Conservation (phyloP, 1,284 basidiomycete species). For the Ganoderma lingzhi region DNA sequence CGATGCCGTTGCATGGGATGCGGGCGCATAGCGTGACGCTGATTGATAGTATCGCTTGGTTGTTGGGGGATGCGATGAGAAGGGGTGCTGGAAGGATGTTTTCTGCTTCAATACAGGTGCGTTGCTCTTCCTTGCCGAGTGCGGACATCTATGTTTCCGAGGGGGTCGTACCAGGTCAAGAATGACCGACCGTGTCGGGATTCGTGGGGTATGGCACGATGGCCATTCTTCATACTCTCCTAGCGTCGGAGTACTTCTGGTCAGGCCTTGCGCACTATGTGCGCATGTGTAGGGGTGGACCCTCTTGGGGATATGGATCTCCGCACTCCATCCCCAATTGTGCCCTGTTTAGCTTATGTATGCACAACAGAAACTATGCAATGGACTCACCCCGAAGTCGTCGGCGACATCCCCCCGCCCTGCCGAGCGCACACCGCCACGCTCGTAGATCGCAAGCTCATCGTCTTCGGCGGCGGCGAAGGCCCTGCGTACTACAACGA, state of each 20-base stretch:
- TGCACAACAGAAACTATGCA: conserved; percentile 80
- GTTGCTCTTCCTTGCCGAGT: conserved; percentile 33
- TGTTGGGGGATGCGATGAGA: conserved; percentile 92
- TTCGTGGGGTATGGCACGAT: not conserved
- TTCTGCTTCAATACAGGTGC: conserved; percentile 88
- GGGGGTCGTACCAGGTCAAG: not conserved
- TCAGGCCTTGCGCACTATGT: not conserved
- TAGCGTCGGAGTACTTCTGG: not conserved
- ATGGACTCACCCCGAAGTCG: conserved; percentile 82
- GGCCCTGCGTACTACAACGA: conserved; percentile 80
- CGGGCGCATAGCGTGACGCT: conserved; percentile 88
- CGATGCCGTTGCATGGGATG: conserved; percentile 76
- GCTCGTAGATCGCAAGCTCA: conserved; percentile 81
- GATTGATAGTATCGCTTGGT: conserved; percentile 84
- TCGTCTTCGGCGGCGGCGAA: conserved; percentile 89
- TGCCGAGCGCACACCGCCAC: conserved; percentile 91
- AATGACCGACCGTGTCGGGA: not conserved
- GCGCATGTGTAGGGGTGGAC: not conserved
- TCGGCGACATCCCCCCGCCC: conserved; percentile 81
- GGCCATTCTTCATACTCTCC: not conserved
- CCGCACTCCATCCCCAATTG: not conserved
- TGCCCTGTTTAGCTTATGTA: not conserved
- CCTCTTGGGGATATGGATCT: not conserved
- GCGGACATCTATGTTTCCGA: not conserved
- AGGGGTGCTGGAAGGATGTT: conserved; percentile 78